A percentile compares a stretch with the other conserved stretches of the same genome.
Conservation (phyloP, 805 yeast species). For the Kodamaea fukazawae region DNA sequence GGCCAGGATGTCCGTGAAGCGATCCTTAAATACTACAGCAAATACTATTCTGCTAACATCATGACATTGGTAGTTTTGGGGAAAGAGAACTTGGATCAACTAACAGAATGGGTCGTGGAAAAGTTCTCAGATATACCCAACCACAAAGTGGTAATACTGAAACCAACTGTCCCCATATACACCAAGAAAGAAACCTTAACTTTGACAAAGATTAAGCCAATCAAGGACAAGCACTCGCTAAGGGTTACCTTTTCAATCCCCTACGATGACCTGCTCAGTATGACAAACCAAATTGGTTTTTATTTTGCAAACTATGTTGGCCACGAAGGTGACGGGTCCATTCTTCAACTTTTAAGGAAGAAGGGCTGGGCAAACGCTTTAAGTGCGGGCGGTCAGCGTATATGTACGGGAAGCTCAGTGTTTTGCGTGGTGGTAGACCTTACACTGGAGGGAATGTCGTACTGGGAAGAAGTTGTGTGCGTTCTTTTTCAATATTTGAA, state of each 20-base stretch:
- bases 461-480: constrained; percentile 59
- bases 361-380: constrained; percentile 78
- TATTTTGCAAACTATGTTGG: constrained; percentile 82
- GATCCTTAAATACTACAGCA: constrained; percentile 67
- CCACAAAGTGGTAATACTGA: constrained; percentile 40
- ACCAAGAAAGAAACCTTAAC: constrained; percentile 48
- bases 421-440: constrained; percentile 70
- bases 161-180: constrained; percentile 50
- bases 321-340: constrained; percentile 88
- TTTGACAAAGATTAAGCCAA: constrained; percentile 69
- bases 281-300: constrained; percentile 56
- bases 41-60: constrained; percentile 76
- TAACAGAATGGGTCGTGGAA: constrained; percentile 67
- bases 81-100: constrained; percentile 67
- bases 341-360: constrained; percentile 63
- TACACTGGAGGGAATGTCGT: constrained; percentile 66
- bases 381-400: constrained; percentile 65
- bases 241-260: constrained; percentile 73
- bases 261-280: constrained; percentile 58
- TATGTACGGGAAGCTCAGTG: constrained; percentile 63
- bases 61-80: constrained; percentile 88
- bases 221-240: constrained; percentile 70
- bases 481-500: constrained; percentile 70
- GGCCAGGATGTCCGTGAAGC: constrained; percentile 79
- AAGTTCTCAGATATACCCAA: constrained; percentile 65